phyloP scores from a whole-genome alignment of 495 filamentous ascomycete genomes.

The Sphaerosporella brunnea region DNA sequence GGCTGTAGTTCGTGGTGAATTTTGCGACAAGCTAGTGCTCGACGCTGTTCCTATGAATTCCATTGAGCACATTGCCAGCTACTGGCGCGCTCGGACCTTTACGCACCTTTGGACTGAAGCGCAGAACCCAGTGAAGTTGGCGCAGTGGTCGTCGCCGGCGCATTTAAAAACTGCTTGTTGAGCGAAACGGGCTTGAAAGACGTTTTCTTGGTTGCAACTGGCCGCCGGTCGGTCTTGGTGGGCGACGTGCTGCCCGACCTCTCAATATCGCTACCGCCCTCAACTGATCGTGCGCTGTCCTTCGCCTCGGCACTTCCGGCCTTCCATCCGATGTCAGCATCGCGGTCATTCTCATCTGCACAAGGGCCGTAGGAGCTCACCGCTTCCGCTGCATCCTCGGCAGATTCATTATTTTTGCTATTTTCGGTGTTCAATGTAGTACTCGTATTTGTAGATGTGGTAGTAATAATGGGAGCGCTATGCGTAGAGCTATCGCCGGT shows the following conservation, averaged over 20 bases:
- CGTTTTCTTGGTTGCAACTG: slow-evolving; percentile 62
- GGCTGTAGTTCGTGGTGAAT: slow-evolving; percentile 9
- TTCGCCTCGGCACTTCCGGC: slow-evolving; percentile 6
- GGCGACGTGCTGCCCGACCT: slow-evolving; percentile 24
- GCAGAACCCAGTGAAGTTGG: slow-evolving; percentile 15
- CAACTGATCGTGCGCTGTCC: slow-evolving; percentile 13
- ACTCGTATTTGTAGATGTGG: neutral
- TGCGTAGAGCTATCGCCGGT: slow-evolving; percentile 18
- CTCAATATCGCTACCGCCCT: slow-evolving; percentile 26
- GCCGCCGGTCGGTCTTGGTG: slow-evolving; percentile 35
- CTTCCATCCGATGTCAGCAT: neutral
- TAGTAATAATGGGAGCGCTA: neutral
- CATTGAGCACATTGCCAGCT: neutral
- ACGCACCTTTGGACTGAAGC: slow-evolving; percentile 18
- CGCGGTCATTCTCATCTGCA: neutral
- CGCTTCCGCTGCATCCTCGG: neutral
- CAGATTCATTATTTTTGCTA: neutral
- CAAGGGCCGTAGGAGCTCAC: no score
- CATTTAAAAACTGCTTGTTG: slow-evolving; percentile 62
- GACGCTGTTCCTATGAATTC: neutral
- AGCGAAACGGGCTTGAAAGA: slow-evolving; percentile 92
- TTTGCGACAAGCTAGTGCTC: slow-evolving; percentile 5
- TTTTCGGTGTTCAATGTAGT: neutral
- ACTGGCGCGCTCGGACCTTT: no score
- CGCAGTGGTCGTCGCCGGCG: slow-evolving; percentile 26